Evolutionary conservation across 2,329 filamentous ascomycete genomes (phyloP), one percentile per base, ranked within the genome.

Genomic region (Onygena corvina): DNA sequence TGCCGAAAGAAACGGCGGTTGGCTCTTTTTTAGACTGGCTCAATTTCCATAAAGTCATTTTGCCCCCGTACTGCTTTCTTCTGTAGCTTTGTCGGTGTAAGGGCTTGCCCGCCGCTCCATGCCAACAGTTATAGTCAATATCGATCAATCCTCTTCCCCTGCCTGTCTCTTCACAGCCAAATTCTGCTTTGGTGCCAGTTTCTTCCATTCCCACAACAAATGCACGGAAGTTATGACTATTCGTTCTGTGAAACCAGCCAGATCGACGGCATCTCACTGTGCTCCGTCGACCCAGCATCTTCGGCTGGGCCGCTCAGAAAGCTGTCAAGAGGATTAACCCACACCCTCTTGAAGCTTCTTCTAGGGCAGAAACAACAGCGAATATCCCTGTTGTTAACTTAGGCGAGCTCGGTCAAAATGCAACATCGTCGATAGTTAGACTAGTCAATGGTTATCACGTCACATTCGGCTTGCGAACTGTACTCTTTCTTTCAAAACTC

Each of bases 331-430:
- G 8, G 18, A 21, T 12, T 11, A 40, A 23, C 25, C 36, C 36
- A 23, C 36, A 40, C 11, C 18, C n/a, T 23, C n/a, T 40, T 21
- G 36, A 40, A 40, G 36, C 36, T 40, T 40, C 20, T 21, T 40
- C 36, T 21, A 21, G 36, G 36, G 36, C 36, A 40, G 25, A 40
- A 40, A 40, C 14, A 40, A 40, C 36, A 21, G 9, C 36, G 36
- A 40, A 40, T 23, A 40, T 40, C 36, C 36, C 36, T 40, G 36
- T 12, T 40, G 36, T 23, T 21, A 23, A 40, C 36, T 21, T 11
- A 40, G 36, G 36, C 9, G 20, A 21, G 36, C 36, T 23, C 11
- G 18, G n/a, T n/a, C 18, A 23, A 21, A n/a, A 40, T 23, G 36
- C 36, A 40, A 40, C 36, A 23, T 40, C 18, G 18, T 18, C 36